Percentiles rank a stretch among this genome's conserved stretches.
Evolutionary conservation across 2,329 filamentous ascomycete genomes (phyloP).

Genomic region (Calonectria montana): DNA sequence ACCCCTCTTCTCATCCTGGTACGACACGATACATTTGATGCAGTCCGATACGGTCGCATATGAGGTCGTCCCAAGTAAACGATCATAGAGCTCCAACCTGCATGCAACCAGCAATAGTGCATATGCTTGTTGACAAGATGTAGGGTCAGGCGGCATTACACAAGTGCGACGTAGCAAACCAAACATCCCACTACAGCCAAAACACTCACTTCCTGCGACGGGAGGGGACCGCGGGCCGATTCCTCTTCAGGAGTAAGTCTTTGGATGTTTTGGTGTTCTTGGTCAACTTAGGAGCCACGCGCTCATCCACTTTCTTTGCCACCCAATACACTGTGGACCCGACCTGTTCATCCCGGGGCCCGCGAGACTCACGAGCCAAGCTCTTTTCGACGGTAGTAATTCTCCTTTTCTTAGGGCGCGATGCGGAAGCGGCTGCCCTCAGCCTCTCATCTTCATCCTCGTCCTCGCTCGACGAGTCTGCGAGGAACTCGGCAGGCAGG

Average conservation of each 20-base stretch:
- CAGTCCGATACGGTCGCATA: not conserved
- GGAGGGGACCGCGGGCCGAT: conserved; percentile 51
- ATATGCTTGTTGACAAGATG: not conserved
- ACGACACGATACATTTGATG: not conserved
- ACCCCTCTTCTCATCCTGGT: not conserved
- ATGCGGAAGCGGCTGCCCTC: conserved; percentile 25
- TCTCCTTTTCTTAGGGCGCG: conserved; percentile 56
- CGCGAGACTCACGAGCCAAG: conserved; percentile 51
- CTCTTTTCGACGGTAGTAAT: conserved; percentile 54
- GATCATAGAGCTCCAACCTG: not conserved
- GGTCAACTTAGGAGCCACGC: conserved; percentile 60
- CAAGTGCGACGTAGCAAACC: not conserved
- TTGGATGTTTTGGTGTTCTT: conserved; percentile 56
- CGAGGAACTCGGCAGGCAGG: conserved; percentile 65
- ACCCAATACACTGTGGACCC: conserved; percentile 67
- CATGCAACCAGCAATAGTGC: not conserved
- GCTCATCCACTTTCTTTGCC: conserved; percentile 55
- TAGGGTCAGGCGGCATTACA: not conserved
- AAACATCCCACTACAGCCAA: not conserved
- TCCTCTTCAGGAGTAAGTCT: conserved; percentile 59
- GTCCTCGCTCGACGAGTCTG: conserved; percentile 61
- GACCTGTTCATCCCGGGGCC: conserved; percentile 60
- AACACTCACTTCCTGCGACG: conserved; percentile 30
- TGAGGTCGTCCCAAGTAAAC: not conserved
- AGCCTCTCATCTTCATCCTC: conserved; percentile 46